These are phyloP conservation scores for Pseudocercospora macadamiae DNA, from an alignment of 2,329 filamentous ascomycete species.

Conservation along the genomic window DNA sequence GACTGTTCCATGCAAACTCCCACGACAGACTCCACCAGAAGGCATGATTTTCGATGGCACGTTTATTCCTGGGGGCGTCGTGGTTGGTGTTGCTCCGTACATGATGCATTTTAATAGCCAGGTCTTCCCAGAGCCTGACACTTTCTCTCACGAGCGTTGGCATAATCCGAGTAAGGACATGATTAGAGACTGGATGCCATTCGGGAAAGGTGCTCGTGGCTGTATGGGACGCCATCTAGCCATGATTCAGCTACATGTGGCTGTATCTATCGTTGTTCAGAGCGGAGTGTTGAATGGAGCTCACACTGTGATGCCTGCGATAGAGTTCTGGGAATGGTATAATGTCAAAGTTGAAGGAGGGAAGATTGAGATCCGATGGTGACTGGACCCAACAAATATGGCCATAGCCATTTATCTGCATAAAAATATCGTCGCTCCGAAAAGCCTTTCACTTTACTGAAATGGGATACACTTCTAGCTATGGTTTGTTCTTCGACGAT, in stretches of 20 bases:
- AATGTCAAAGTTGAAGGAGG: neutral
- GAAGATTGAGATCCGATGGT: neutral
- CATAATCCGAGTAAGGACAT: constrained; percentile 3
- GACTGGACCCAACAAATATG: constrained; percentile 36
- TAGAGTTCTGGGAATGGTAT: constrained; percentile 5
- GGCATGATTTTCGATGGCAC: neutral
- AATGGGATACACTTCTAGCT: no score
- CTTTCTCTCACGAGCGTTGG: constrained; percentile 10
- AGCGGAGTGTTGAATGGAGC: neutral
- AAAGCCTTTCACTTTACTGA: no score
- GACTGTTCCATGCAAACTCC: neutral
- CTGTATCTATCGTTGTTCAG: neutral
- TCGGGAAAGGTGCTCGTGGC: constrained; percentile 39
- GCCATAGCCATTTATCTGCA: neutral
- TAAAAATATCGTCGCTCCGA: no score
- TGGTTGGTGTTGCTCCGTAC: constrained; percentile 7
- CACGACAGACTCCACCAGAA: neutral
- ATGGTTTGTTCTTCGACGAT: no score
- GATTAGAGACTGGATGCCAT: constrained; percentile 24
- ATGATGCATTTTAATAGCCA: constrained; percentile 34
- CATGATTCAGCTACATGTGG: constrained; percentile 28
- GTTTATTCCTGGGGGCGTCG: neutral
- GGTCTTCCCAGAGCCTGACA: constrained; percentile 24
- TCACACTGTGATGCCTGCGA: neutral
- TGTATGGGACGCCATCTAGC: constrained; percentile 38